Conservation (phyloP, 108 stramenopile genomes). For the Nannochloropsis gaditana region DNA sequence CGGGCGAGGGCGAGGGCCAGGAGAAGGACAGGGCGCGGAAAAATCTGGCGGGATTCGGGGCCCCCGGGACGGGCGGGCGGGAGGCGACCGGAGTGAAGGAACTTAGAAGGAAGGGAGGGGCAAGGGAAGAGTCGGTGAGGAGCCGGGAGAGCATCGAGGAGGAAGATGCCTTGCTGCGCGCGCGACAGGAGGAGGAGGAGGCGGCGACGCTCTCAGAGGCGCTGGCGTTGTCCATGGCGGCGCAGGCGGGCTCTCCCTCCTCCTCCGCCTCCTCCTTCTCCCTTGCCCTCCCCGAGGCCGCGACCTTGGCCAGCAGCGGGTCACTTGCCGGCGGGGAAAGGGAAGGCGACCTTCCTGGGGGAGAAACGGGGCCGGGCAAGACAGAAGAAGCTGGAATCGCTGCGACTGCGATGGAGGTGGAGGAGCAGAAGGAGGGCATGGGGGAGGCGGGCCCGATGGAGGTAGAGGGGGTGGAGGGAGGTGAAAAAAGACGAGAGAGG, state of each 20-base stretch:
- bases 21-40: neutral
- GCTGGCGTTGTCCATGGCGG: neutral
- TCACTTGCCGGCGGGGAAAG: too few species aligned
- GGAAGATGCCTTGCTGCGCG: neutral
- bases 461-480: neutral
- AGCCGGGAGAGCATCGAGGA: neutral
- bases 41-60: neutral
- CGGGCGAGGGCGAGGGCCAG: neutral
- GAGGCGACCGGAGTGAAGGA: too few species aligned
- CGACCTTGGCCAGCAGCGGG: too few species aligned
- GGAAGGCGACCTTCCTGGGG: too few species aligned
- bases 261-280: neutral
- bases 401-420: neutral
- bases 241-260: neutral
- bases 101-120: neutral
- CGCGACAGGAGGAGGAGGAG: neutral
- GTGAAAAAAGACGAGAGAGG: neutral
- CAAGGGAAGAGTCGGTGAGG: neutral
- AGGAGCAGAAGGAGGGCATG: neutral
- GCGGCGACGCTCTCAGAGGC: neutral
- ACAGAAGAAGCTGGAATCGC: neutral
- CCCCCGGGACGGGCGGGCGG: neutral
- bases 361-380: too few species aligned
- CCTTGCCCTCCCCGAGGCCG: neutral
- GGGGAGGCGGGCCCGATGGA: neutral